Evolutionary conservation across 495 filamentous ascomycete species (phyloP).

Genomic region (Penicillium diatomitis): DNA sequence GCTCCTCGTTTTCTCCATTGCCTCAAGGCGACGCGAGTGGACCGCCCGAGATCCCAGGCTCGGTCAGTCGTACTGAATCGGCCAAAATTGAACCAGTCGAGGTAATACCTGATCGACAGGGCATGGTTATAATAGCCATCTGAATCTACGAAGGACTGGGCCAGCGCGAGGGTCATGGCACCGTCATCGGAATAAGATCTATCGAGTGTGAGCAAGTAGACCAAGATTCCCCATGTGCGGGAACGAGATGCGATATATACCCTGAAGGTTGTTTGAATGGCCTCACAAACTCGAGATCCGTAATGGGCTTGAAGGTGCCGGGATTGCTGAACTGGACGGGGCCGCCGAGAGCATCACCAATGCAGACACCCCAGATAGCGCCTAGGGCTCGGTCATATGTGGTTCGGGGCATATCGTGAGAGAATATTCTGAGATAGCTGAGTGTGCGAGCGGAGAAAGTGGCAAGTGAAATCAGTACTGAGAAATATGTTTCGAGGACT

Average conservation of each 20-base stretch:
- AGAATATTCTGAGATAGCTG: background rate
- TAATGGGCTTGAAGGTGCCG: slow-evolving; percentile 31
- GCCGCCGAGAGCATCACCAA: slow-evolving; percentile 41
- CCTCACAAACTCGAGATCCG: slow-evolving; percentile 12
- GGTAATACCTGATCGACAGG: slow-evolving; percentile 24
- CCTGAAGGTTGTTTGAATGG: slow-evolving; percentile 18
- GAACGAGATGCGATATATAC: slow-evolving; percentile 1
- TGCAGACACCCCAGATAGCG: slow-evolving; percentile 37
- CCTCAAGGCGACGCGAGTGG: slow-evolving; percentile 25
- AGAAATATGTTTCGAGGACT: no score
- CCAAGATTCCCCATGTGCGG: background rate
- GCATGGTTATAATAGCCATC: slow-evolving; percentile 18
- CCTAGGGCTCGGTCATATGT: slow-evolving; percentile 21
- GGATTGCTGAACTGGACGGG: slow-evolving; percentile 32
- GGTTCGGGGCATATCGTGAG: background rate
- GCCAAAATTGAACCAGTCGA: slow-evolving; percentile 28
- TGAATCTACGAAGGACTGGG: slow-evolving; percentile 28
- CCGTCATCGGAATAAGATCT: slow-evolving; percentile 43
- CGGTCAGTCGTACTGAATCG: slow-evolving; percentile 26
- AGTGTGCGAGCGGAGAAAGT: background rate
- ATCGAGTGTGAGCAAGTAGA: slow-evolving; percentile 1
- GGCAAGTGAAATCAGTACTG: no score
- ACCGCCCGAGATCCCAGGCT: slow-evolving; percentile 34
- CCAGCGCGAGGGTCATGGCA: slow-evolving; percentile 38
- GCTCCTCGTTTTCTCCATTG: slow-evolving; percentile 19